phyloP scores from a whole-genome alignment of 176 grass and related monocot species.

The Aegilops longissima region DNA sequence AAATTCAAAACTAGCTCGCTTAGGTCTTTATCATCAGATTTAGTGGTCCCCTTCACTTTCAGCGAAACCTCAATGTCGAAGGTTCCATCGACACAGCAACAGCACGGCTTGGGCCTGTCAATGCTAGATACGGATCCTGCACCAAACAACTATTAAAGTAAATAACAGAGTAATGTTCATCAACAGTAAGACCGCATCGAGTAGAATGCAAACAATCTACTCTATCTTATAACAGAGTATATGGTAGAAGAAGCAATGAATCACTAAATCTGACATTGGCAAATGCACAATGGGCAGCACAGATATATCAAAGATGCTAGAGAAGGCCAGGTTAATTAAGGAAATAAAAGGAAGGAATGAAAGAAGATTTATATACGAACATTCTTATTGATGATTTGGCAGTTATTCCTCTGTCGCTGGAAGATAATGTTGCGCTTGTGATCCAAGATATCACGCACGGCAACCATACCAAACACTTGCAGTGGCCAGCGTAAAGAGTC shows the following conservation, averaged over 20 bases:
- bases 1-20: neutral
- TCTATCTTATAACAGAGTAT: too few species aligned
- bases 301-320: neutral
- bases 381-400: neutral
- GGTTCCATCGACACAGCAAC: neutral
- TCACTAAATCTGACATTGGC: neutral
- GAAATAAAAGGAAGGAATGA: too few species aligned
- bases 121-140: neutral
- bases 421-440: neutral
- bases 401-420: neutral
- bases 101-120: neutral
- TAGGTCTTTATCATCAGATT: neutral
- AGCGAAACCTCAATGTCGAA: neutral
- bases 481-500: neutral
- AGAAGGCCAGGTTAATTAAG: neutral
- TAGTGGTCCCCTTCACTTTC: neutral
- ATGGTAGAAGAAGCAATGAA: too few species aligned
- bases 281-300: neutral
- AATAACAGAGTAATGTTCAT: too few species aligned
- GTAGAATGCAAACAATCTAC: too few species aligned
- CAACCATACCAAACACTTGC: neutral
- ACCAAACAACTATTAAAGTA: too few species aligned
- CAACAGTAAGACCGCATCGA: too few species aligned
- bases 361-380: neutral
- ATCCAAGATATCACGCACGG: neutral